These are phyloP conservation scores for Russula emetica DNA, from an alignment of 768 basidiomycete genomes.

Conservation along the genomic window DNA sequence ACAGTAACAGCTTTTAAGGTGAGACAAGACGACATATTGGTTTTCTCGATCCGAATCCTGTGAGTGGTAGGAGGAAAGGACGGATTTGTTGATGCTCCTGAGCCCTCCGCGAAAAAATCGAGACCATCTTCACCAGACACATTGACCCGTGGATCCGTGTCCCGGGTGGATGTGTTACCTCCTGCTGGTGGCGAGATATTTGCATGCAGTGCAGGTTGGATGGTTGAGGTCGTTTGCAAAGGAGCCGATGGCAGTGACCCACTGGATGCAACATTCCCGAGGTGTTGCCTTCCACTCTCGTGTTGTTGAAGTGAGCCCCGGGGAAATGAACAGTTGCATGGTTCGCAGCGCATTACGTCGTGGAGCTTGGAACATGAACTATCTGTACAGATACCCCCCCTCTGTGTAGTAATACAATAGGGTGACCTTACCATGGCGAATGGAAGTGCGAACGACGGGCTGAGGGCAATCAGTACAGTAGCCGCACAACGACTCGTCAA, in stretches of 20 bases:
- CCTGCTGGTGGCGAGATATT: neutral
- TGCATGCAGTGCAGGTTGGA: neutral
- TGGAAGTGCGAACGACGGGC: neutral
- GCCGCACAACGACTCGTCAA: neutral
- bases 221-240: neutral
- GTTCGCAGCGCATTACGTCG: slow-evolving; percentile 24
- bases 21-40: neutral
- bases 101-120: slow-evolving; percentile 9
- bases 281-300: slow-evolving; percentile 10
- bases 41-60: slow-evolving; percentile 6
- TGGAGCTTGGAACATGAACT: neutral
- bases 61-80: neutral
- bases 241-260: neutral
- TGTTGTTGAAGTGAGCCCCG: neutral
- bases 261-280: slow-evolving; percentile 2
- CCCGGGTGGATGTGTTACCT: neutral
- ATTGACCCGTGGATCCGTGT: neutral
- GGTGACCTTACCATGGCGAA: neutral
- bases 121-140: slow-evolving; percentile 20
- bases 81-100: neutral
- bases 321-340: slow-evolving; percentile 22
- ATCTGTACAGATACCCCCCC: neutral
- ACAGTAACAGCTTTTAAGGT: neutral
- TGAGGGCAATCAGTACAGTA: neutral
- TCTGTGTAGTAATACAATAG: neutral